Evolutionary conservation across 148 eudicot species (phyloP).

Genomic region (Beta vulgaris): DNA sequence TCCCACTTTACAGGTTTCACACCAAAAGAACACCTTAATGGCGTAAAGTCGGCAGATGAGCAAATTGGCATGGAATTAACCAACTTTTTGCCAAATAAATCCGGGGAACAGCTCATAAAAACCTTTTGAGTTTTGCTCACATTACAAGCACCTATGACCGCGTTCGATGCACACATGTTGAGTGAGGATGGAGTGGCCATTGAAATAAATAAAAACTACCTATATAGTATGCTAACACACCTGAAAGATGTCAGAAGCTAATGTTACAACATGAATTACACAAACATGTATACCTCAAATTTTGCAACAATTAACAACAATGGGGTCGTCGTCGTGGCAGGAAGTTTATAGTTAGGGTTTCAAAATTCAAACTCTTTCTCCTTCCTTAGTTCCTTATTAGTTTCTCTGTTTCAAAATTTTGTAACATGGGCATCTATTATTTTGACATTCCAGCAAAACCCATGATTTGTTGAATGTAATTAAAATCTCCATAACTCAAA

Average conservation of each 20-base stretch:
- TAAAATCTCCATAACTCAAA: too few relatives aligned
- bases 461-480: too few relatives aligned
- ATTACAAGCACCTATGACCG: conserved; percentile 26
- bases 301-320: background rate
- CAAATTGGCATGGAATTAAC: conserved; percentile 7
- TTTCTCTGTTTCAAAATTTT: too few relatives aligned
- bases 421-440: too few relatives aligned
- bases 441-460: too few relatives aligned
- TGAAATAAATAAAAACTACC: conserved; percentile 7
- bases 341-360: too few relatives aligned
- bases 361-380: too few relatives aligned
- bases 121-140: conserved; percentile 16
- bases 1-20: conserved; percentile 26
- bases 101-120: conserved; percentile 21
- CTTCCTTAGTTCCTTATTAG: too few relatives aligned
- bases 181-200: conserved; percentile 53
- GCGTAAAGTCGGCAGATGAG: conserved; percentile 22
- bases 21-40: conserved; percentile 17
- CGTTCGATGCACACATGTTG: conserved; percentile 34
- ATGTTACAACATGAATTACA: background rate
- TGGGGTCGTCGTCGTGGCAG: too few relatives aligned
- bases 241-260: background rate
- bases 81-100: conserved; percentile 19
- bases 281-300: background rate
- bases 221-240: conserved; percentile 5